phyloP scores from a whole-genome alignment of 495 filamentous ascomycete genomes.

The Tuber brumale region DNA sequence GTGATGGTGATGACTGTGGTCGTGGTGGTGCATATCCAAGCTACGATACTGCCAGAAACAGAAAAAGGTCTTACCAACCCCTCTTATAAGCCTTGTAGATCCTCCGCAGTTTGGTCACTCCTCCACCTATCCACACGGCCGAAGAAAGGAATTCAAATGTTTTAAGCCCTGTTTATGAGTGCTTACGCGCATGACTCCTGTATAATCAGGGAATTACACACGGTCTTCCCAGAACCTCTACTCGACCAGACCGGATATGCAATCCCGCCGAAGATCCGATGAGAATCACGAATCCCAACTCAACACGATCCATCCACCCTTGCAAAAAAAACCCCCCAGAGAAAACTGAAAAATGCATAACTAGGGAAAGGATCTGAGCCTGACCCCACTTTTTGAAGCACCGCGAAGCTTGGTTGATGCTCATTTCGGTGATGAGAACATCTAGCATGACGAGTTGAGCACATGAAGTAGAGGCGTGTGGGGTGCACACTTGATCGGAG shows the following conservation, averaged over 20 bases:
- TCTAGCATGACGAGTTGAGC: not conserved
- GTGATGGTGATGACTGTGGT: conserved; percentile 5
- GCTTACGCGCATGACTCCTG: not conserved
- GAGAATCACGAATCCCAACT: not conserved
- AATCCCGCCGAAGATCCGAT: not conserved
- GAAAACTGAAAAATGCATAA: not conserved
- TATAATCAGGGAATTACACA: not conserved
- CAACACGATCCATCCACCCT: not conserved
- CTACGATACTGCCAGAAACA: not conserved
- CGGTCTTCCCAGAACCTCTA: not conserved
- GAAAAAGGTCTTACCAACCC: not conserved
- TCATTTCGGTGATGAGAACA: not conserved
- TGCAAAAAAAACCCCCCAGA: not conserved
- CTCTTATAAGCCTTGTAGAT: conserved; percentile 2
- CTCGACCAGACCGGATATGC: not conserved
- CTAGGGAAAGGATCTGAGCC: not conserved
- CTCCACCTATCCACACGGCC: not conserved
- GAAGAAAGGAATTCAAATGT: not conserved
- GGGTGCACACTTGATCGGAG: not conserved
- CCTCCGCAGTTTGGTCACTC: not conserved
- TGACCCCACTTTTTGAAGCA: not conserved
- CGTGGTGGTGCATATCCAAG: not conserved
- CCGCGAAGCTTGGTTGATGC: not conserved
- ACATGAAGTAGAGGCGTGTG: not conserved
- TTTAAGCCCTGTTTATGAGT: not conserved